Conservation (phyloP, 257 asterid genomes). For the Petunia secreta region DNA sequence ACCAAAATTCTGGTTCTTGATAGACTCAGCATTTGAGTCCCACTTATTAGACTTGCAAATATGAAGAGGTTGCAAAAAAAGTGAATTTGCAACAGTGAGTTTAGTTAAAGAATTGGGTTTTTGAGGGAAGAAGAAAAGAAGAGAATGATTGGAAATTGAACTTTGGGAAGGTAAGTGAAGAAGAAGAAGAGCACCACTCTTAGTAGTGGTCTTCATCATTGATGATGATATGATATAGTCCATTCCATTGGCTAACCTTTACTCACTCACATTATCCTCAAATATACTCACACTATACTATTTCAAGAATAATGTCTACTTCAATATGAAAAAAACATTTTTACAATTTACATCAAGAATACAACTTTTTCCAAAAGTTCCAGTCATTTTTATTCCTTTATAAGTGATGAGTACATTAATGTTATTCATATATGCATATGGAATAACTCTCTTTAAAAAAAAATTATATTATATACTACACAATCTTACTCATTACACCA, state of each 20-base stretch:
- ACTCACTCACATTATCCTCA: conserved; percentile 12
- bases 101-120: background rate
- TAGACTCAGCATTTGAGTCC: conserved; percentile 71
- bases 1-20: conserved; percentile 34
- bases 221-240: background rate
- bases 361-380: background rate
- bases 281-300: background rate
- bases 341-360: too few relatives aligned
- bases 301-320: background rate
- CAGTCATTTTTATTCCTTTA: background rate
- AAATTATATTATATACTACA: too few relatives aligned
- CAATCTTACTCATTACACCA: too few relatives aligned
- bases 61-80: conserved; percentile 34
- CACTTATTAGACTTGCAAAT: conserved; percentile 52
- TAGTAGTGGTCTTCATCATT: conserved; percentile 23
- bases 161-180: conserved; percentile 15
- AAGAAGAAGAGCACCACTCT: conserved; percentile 30
- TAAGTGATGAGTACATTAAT: too few relatives aligned
- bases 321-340: background rate
- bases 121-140: conserved; percentile 14
- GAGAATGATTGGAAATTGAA: conserved; percentile 21
- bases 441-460: background rate
- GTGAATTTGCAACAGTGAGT: conserved; percentile 13
- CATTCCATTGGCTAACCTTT: conserved; percentile 2
- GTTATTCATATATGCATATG: background rate